Evolutionary conservation across 1,139 yeast species (phyloP).

Genomic region (Yamadazyma pseudoaaseri): DNA sequence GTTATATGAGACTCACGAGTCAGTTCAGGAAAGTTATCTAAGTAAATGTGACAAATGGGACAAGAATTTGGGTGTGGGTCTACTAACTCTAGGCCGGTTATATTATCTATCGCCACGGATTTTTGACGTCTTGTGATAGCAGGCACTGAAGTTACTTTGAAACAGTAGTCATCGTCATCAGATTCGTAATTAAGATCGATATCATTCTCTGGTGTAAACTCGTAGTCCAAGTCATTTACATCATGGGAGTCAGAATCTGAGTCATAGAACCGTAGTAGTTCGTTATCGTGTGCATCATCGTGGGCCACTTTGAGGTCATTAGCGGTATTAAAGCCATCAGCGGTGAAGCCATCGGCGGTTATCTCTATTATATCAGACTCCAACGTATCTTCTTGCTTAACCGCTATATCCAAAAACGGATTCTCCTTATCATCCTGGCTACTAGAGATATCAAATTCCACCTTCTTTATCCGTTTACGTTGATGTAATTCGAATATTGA

Average conservation of each 20-base stretch:
- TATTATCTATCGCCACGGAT: constrained; percentile 10
- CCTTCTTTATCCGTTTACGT: constrained; percentile 1
- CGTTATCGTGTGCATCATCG: no score
- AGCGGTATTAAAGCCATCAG: no score
- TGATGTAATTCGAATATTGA: constrained; percentile 11
- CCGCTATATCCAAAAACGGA: no score
- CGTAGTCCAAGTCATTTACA: constrained; percentile 12
- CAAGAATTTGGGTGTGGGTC: constrained; percentile 10
- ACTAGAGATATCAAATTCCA: constrained; percentile 6
- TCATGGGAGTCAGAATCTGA: constrained; percentile 13
- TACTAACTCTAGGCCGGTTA: constrained; percentile 11
- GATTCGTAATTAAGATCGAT: constrained; percentile 15
- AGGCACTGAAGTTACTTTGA: constrained; percentile 11
- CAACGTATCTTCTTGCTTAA: no score
- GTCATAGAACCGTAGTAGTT: constrained; percentile 12
- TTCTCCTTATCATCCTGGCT: neutral
- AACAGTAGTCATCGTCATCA: constrained; percentile 14
- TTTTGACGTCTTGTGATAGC: constrained; percentile 3
- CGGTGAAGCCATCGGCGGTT: no score
- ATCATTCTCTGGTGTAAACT: constrained; percentile 10
- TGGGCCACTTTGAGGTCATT: no score
- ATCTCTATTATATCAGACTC: no score
- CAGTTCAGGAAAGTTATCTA: constrained; percentile 10
- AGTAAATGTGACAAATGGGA: constrained; percentile 18
- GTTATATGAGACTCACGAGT: constrained; percentile 10